Base-by-base conservation (phyloP, 805 yeast genomes). In the Kodamaea sagamina region DNA sequence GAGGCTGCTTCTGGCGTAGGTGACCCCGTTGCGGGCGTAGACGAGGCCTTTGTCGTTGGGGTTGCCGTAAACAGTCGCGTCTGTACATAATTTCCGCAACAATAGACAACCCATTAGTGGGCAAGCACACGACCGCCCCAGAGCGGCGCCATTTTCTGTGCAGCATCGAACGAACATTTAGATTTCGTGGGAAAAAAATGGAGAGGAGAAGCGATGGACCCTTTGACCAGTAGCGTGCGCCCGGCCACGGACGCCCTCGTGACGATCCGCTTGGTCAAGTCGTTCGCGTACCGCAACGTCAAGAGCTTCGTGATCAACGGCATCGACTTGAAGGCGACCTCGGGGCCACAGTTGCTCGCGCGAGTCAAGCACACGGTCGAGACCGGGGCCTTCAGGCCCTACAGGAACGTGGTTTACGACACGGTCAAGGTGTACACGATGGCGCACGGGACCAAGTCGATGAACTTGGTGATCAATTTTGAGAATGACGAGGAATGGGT, bases 401-500 rank as follows among this genome's bases (percentile, higher is more conserved):
- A 81, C 63, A 75, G 97, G 57, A 86, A 75, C 47, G 86, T 87
- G 7, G 71, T 65, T 0, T 86, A 81, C 49, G 86, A 92, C 58
- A 72, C 90, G 0, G 61, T 92, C 44, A 93, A 93, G 63, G 75
- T 93, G 5, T 93, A 93, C 66, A 86, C 96, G 21, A 89, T 89
- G 59, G 98, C 99, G 0, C 98, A 92, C 62, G 93, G 95, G 9
- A 78, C 96, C 22, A 93, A 93, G 66, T 87, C 97, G 2, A 85
- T 89, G 80, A 89, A 93, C 58, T 72, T 93, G 51, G 93, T 89
- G 36, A 86, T 93, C 49, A 93, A 93, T 61, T 77, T 93, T 61
- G 96, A 88, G 19, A 82, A 90, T 55, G 75, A 71, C 49, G 86
- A 83, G 4, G 84, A 81, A 44, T 86, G 95, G 89, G 68, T 86